Evolutionary conservation across 441 rosid genomes (phyloP), one percentile per base, ranked within the genome.

Genomic region (Gossypium laxum): DNA sequence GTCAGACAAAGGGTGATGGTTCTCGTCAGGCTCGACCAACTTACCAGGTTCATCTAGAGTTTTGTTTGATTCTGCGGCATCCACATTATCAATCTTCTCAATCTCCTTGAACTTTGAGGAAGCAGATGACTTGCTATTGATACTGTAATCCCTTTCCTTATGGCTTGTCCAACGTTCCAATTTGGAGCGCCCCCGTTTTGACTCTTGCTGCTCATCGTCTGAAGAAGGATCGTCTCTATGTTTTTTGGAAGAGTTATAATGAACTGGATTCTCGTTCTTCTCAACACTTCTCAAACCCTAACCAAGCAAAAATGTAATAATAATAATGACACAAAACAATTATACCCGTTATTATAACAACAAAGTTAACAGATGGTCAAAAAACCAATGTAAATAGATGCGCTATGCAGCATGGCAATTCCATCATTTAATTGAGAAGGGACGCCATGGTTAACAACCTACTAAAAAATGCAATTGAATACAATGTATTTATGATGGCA

Each of bases 101-200:
- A 61, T 78, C 70, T 88, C 95, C 78, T 87, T 88, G 57, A 76
- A 78, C 82, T 86, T 95, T 70, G 82, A 77, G 61, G 96, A 79
- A 77, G 89, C 76, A 14, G 97, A 81, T 55, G 92, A 69, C 86
- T 88, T 88, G 74, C 75, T 78, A 76, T 78, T 72, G 56, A 87
- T 74, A 70, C 74, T 77, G 81, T 74, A 88, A 79, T 92, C 99
- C 81, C 87, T 85, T 84, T 92, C 98, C 79, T 83, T 87, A 62
- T 95, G 97, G 89, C 96, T 92, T 0, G 90, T 83, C 99, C 99
- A 95, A 15, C 97, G 95, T 78, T 95, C 98, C 82, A 91, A 73
- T 82, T 91, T 91, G 19, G 98, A 88, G 62, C 95, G 94, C 64
- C 99, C 98, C 78, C 90, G 86, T 81, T 82, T 88, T 28, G 89